Conservation (phyloP, 2,329 filamentous ascomycete species). For the Zymoseptoria ardabiliae region DNA sequence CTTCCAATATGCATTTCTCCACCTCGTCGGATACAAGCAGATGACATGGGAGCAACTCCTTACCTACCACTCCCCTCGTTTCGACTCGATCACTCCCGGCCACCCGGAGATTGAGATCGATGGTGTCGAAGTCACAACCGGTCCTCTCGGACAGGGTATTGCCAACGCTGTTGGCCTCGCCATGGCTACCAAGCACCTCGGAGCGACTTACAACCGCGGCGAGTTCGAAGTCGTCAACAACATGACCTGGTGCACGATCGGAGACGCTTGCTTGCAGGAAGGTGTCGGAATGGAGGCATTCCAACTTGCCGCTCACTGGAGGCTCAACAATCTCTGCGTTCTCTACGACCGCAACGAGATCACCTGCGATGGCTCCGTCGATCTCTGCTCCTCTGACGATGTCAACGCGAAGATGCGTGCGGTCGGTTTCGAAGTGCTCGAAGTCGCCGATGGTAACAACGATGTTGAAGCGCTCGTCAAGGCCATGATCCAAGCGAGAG, state of each 20-base stretch:
- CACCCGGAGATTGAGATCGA: conserved; percentile 49
- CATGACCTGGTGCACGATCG: conserved; percentile 50
- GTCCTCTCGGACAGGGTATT: conserved; percentile 52
- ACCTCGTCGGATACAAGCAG: conserved; percentile 44
- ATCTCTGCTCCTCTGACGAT: conserved; percentile 47
- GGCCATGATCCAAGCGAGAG: conserved; percentile 36
- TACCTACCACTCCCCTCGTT: conserved; percentile 44
- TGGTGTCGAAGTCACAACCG: conserved; percentile 54
- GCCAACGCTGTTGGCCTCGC: conserved; percentile 55
- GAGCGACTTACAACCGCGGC: conserved; percentile 47
- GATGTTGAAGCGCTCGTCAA: conserved; percentile 44
- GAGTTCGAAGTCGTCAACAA: conserved; percentile 44
- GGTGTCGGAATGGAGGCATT: conserved; percentile 53
- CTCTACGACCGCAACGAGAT: conserved; percentile 56
- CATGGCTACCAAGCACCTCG: conserved; percentile 51
- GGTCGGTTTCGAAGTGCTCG: conserved; percentile 49
- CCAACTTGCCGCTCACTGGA: conserved; percentile 49
- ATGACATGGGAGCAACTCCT: conserved; percentile 53
- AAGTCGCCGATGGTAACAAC: conserved; percentile 47
- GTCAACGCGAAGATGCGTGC: conserved; percentile 52
- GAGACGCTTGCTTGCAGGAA: conserved; percentile 53
- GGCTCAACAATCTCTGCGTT: conserved; percentile 49
- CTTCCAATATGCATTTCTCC: conserved; percentile 49
- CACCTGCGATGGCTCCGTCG: conserved; percentile 51
- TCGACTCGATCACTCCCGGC: conserved; percentile 45